A percentile compares a stretch with the other conserved stretches of the same genome.
Conservation (phyloP, 345 rosid genomes). For the Garcia nutans region DNA sequence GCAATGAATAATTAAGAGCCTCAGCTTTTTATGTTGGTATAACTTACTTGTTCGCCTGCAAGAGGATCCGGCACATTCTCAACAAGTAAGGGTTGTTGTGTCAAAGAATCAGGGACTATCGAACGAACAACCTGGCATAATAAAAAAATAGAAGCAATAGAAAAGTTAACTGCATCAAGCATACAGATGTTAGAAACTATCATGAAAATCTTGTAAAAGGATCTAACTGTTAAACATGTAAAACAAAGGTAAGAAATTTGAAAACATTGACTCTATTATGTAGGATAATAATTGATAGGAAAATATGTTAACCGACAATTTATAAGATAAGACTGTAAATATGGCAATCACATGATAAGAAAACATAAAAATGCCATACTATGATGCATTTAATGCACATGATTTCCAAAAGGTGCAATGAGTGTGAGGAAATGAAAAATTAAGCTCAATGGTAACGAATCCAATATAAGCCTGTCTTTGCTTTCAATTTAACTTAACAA, state of each 20-base stretch:
- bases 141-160: constrained; percentile 2
- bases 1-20: neutral
- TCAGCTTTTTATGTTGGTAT: constrained; percentile 2
- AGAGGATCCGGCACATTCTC: constrained; percentile 87
- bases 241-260: neutral
- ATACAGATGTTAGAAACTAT: neutral
- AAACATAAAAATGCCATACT: neutral
- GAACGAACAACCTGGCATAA: constrained; percentile 54
- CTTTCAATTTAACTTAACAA: neutral
- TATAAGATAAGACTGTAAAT: neutral
- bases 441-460: neutral
- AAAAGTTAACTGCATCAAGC: neutral
- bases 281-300: neutral
- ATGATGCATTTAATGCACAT: neutral
- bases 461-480: neutral
- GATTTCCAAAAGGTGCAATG: neutral
- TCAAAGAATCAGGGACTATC: constrained; percentile 57
- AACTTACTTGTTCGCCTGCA: constrained; percentile 84
- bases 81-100: constrained; percentile 69
- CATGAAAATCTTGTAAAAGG: neutral
- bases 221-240: neutral
- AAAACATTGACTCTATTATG: neutral
- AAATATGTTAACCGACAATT: neutral
- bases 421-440: neutral
- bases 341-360: neutral